Evolutionary conservation across 441 rosid species (phyloP), one percentile per base, ranked within the genome.

Genomic region (Pelargonium citronellum): DNA sequence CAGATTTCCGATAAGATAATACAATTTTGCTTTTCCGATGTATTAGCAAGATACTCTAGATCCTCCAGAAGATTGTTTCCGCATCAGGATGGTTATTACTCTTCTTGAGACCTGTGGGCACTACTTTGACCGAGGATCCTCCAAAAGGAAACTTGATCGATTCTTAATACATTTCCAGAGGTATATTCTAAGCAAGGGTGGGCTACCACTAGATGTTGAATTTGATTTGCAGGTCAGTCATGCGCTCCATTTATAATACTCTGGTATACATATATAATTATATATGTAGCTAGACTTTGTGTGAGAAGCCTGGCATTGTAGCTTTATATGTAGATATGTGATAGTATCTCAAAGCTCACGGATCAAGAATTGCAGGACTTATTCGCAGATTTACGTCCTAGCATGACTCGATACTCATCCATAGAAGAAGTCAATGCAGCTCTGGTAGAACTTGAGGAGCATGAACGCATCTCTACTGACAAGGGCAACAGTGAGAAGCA

Each of bases 21-120:
- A 43, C 47, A 69, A 34, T 51, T 66, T 64, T 71, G 53, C 13
- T 69, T 34, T 10, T 75, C 73, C 76, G 46, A 78, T 72, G 75
- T 79, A 58, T 76, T 77, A 95, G 99, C 90, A 86, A 85, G 96
- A 92, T 75, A 82, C 81, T 63, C 79, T 95, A 78, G 99, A 92
- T 83, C 99, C 96, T 73, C 94, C 92, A 12, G 98, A 92, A 78
- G 99, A 95, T 79, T 92, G 89, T 85, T 95, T 95, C 82, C 94
- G 97, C 62, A 82, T 92, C 75, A 88, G 98, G 83, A 86, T 95
- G 99, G 89, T 92, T 71, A 80, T 88, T 75, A 91, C 83, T 75
- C 97, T 95, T 76, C 91, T 92, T 64, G 96, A 92, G 84, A 92
- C 99, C 47, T 95, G 98, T 68, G 98, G 98, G 70, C 98, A 87